Percentiles rank a stretch among this genome's conserved stretches.
Conservation (phyloP, 2,329 filamentous ascomycete genomes). For the Cladophialophora carrionii region DNA sequence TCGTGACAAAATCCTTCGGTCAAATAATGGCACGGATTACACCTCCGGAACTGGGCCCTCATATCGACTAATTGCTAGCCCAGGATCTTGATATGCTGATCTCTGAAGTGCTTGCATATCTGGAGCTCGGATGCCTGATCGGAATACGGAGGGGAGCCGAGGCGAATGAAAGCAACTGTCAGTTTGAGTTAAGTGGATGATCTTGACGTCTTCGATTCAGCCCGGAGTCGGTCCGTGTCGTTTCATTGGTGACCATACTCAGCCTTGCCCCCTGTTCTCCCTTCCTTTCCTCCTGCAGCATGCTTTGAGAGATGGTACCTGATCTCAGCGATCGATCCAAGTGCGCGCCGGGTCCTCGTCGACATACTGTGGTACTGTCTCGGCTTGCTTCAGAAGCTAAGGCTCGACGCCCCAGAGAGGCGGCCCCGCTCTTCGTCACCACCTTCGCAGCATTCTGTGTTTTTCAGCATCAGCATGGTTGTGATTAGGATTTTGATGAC, state of each 20-base stretch:
- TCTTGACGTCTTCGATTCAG: conserved; percentile 29
- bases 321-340: neutral
- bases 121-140: conserved; percentile 17
- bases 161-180: neutral
- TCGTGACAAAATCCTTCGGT: neutral
- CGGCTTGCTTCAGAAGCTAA: neutral
- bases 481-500: conserved; percentile 17
- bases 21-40: conserved; percentile 15
- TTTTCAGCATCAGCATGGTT: neutral
- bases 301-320: conserved; percentile 15
- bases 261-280: conserved; percentile 16
- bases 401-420: neutral
- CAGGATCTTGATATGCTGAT: conserved; percentile 9
- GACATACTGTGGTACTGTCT: neutral
- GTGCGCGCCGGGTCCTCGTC: neutral
- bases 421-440: conserved; percentile 11
- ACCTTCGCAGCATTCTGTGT: neutral
- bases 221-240: neutral
- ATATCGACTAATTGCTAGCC: neutral
- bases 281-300: neutral
- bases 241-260: conserved; percentile 4
- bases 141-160: neutral
- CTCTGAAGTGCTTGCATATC: conserved; percentile 14
- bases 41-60: conserved; percentile 15
- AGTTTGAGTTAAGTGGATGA: neutral